phyloP scores from a whole-genome alignment of 345 rosid species.

The Populus tremula region DNA sequence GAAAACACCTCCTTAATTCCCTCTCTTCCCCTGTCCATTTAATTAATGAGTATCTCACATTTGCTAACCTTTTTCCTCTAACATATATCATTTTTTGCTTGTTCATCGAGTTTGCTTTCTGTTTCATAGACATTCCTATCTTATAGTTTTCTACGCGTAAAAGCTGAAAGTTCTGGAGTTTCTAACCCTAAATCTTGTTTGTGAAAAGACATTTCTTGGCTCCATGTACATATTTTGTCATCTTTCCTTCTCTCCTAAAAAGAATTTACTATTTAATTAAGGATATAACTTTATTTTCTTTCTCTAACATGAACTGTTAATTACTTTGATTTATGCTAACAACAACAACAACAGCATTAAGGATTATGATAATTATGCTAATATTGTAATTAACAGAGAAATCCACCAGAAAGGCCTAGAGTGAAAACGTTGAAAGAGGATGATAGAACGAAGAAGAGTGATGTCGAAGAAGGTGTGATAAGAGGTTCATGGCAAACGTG shows the following conservation, averaged over 20 bases:
- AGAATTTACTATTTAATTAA: neutral
- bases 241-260: neutral
- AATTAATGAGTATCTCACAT: neutral
- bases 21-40: neutral
- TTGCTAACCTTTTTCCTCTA: neutral
- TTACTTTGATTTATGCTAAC: neutral
- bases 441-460: conserved; percentile 9
- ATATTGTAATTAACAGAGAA: conserved; percentile 41
- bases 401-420: conserved; percentile 37
- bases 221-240: neutral
- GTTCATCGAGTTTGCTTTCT: no score
- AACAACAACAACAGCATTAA: neutral
- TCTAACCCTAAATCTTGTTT: neutral
- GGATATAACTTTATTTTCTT: neutral
- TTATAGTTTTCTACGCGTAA: neutral
- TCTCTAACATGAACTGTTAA: neutral
- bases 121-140: no score
- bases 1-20: neutral
- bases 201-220: conserved; percentile 8
- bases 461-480: conserved; percentile 4
- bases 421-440: conserved; percentile 14
- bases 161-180: neutral
- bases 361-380: neutral
- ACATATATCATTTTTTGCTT: no score
- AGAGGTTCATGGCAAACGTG: conserved; percentile 43